Conservation (phyloP, 306 rosid genomes). For the Prunus mira region DNA sequence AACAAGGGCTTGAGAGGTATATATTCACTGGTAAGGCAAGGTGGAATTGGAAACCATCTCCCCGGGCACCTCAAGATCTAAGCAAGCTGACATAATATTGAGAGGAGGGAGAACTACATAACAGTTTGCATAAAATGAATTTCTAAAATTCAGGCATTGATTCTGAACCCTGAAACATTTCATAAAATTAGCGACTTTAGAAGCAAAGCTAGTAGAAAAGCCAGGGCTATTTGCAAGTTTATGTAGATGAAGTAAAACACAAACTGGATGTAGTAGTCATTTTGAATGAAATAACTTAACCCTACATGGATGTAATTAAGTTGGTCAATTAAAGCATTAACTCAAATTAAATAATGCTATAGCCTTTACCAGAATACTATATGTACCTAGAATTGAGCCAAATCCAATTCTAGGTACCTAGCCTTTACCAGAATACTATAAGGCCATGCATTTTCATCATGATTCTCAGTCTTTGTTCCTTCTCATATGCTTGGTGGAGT, state of each 20-base stretch:
- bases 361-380: neutral
- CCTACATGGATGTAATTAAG: constrained; percentile 44
- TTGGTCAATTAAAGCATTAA: constrained; percentile 15
- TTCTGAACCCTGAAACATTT: too few relatives aligned
- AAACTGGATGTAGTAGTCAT: constrained; percentile 75
- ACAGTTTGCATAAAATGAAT: too few relatives aligned
- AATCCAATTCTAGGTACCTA: too few relatives aligned
- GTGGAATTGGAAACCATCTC: too few relatives aligned
- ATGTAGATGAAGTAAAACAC: constrained; percentile 64
- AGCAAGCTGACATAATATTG: too few relatives aligned
- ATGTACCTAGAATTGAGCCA: constrained; percentile 69
- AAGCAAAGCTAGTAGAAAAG: constrained; percentile 46
- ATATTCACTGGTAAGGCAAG: neutral
- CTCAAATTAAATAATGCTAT: neutral
- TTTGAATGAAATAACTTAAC: constrained; percentile 61
- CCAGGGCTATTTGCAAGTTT: constrained; percentile 78
- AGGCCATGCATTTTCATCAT: constrained; percentile 99
- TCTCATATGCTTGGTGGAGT: constrained; percentile 42
- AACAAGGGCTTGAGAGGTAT: too few relatives aligned
- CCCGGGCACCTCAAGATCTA: too few relatives aligned
- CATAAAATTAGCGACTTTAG: neutral
- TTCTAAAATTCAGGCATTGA: too few relatives aligned
- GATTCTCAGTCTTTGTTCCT: constrained; percentile 70
- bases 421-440: neutral
- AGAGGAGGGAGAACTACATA: too few relatives aligned